A percentile compares a stretch with the other conserved stretches of the same genome.
phyloP scores from a whole-genome alignment of 2,329 filamentous ascomycete genomes.

The Botrytis tulipae region DNA sequence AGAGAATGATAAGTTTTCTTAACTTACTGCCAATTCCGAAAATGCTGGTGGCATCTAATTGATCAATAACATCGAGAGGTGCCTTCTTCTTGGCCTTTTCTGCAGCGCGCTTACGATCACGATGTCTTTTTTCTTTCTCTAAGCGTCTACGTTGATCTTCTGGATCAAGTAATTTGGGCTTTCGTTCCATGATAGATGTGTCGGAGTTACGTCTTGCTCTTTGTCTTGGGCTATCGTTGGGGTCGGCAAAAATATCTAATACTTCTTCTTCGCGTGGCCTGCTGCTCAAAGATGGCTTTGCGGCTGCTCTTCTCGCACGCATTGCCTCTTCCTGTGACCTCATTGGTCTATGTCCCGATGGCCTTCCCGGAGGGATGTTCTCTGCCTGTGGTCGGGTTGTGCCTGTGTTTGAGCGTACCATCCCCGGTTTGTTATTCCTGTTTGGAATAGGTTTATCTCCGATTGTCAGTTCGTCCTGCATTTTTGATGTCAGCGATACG shows the following conservation, averaged over 20 bases:
- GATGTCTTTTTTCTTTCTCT: slow-evolving; percentile 52
- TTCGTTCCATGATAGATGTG: slow-evolving; percentile 63
- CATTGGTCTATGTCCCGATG: slow-evolving; percentile 54
- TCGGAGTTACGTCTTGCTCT: slow-evolving; percentile 75
- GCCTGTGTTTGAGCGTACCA: slow-evolving; percentile 41
- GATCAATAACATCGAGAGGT: slow-evolving; percentile 85
- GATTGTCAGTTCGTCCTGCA: slow-evolving; percentile 65
- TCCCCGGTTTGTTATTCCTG: slow-evolving; percentile 35
- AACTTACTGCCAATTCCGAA: slow-evolving; percentile 85
- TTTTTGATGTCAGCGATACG: slow-evolving; percentile 34
- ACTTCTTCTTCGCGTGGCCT: slow-evolving; percentile 24
- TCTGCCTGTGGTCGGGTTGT: slow-evolving; percentile 48
- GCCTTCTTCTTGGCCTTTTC: slow-evolving; percentile 40
- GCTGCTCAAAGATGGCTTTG: slow-evolving; percentile 34
- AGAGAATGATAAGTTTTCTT: neutral
- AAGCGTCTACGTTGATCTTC: slow-evolving; percentile 60
- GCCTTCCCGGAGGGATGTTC: slow-evolving; percentile 46
- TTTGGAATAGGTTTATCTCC: slow-evolving; percentile 54
- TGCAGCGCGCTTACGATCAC: slow-evolving; percentile 41
- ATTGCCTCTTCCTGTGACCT: slow-evolving; percentile 66
- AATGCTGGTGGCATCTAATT: slow-evolving; percentile 92
- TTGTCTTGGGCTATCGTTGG: slow-evolving; percentile 41
- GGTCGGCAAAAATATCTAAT: slow-evolving; percentile 40
- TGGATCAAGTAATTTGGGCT: slow-evolving; percentile 50
- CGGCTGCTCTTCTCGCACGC: slow-evolving; percentile 48